Base-by-base conservation (phyloP, 1,139 yeast genomes). In the Debaryomyces psychrophilus region DNA sequence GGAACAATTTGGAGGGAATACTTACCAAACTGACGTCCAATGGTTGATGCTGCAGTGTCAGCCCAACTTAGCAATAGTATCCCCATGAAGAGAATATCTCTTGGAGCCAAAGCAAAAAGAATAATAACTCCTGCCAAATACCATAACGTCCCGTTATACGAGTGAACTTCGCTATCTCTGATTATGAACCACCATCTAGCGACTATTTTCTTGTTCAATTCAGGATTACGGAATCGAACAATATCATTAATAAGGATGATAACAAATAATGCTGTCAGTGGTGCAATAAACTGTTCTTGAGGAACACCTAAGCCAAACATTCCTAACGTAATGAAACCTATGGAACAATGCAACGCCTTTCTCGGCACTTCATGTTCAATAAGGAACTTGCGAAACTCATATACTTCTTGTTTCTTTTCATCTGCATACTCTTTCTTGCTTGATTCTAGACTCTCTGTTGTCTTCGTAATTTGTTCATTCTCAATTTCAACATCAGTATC, bases 41-140 rank as follows among this genome's bases (percentile, higher is more conserved):
- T 67, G 1, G 97, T 89, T 3, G 97, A 89, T 2, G 99, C 99
- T 5, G 98, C 95, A 8, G 98, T 90, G 62, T 93, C 99, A 8
- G 96, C 92, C 98, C 98, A 93, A 61, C 97, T 87, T 53, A 93
- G 77, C 47, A 93, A 71, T 54, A 90, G 73, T 7, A 90, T 82
- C 23, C 96, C 77, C 72, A 90, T 75, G 22, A 92, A 72, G 1
- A 85, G 76, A 43, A 93, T 83, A 61, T 93, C 99, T 68, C 90
- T 90, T 12, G 95, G 86, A 57, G 83, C 85, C 14, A 82, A 63
- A 1, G 75, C 56, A 58, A 90, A 87, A 4, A 92, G 90, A 50
- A 88, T 68, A 26, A 83, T 70, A 44, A 90, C 71, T 2, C 99
- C 99, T 4, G 87, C 72, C 41, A 89, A 69, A 62, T 89, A 93